These are phyloP conservation scores for Melanopsichium pennsylvanicum DNA, from an alignment of 1,284 basidiomycete species.

Conservation along the genomic window DNA sequence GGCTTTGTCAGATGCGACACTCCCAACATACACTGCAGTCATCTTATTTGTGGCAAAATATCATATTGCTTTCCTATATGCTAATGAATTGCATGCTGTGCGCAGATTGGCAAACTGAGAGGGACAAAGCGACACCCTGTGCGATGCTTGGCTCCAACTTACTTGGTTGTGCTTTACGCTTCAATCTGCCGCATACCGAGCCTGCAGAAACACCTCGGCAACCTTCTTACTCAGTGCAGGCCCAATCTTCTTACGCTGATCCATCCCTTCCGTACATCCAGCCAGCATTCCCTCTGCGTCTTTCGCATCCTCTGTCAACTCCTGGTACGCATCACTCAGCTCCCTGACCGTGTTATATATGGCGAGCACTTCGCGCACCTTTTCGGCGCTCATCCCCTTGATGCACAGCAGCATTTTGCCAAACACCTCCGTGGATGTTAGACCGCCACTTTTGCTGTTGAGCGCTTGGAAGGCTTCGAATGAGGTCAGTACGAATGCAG, in stretches of 20 bases:
- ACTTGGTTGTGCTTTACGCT: not conserved
- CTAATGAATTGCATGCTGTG: no score
- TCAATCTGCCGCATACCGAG: constrained; percentile 18
- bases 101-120: no score
- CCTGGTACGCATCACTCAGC: constrained; percentile 67
- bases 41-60: no score
- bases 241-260: constrained; percentile 47
- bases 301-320: constrained; percentile 21
- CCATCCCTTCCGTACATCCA: constrained; percentile 23
- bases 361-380: constrained; percentile 68
- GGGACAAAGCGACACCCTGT: no score
- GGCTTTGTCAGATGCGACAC: no score
- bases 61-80: no score
- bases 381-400: constrained; percentile 70
- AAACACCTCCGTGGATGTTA: constrained; percentile 68
- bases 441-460: constrained; percentile 69
- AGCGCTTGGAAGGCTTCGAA: constrained; percentile 69
- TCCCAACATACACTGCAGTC: no score
- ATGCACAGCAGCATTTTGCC: constrained; percentile 70
- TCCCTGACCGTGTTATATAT: constrained; percentile 68
- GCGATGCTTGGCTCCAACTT: no score
- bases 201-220: constrained; percentile 26
- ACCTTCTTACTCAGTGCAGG: constrained; percentile 43
- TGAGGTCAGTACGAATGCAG: constrained; percentile 67
- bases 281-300: constrained; percentile 19